Percentiles rank a stretch among this genome's conserved stretches.
These are phyloP conservation scores for Fraxinus latifolia DNA, from an alignment of 305 asterid genomes.

Conservation along the genomic window DNA sequence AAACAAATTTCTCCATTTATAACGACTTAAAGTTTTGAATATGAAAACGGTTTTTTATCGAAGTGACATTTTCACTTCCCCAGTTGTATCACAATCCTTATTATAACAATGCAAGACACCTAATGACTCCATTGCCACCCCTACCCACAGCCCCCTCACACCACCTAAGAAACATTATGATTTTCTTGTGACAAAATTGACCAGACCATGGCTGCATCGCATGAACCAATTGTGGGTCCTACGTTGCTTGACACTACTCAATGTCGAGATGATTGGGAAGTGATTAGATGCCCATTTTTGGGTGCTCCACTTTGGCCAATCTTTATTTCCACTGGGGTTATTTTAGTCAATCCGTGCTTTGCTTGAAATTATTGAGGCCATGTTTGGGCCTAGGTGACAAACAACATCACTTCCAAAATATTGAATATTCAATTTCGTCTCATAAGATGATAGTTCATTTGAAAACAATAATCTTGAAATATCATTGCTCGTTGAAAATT, in stretches of 20 bases:
- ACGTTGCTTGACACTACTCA: constrained; percentile 18
- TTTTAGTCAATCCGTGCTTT: not conserved
- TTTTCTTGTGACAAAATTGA: constrained; percentile 3
- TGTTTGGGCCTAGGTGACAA: not conserved
- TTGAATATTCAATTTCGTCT: not conserved
- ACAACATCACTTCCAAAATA: not conserved
- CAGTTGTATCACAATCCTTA: not conserved
- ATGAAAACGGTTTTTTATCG: not conserved
- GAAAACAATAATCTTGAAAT: not conserved
- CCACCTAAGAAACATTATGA: not conserved
- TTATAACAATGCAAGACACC: not conserved
- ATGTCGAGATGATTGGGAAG: constrained; percentile 26
- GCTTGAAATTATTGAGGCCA: not conserved
- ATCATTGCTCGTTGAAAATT: no score
- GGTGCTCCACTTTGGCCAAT: constrained; percentile 29
- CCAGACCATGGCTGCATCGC: not conserved
- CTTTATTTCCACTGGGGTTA: not conserved
- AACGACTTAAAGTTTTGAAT: no score
- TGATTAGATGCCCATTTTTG: constrained; percentile 41
- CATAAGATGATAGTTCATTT: not conserved
- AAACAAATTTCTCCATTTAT: no score
- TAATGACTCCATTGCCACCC: not conserved
- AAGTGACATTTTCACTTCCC: not conserved
- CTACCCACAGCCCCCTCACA: not conserved
- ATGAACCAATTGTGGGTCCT: not conserved